Conservation (phyloP, 1,284 basidiomycete genomes). For the Butyriboletus regius region DNA sequence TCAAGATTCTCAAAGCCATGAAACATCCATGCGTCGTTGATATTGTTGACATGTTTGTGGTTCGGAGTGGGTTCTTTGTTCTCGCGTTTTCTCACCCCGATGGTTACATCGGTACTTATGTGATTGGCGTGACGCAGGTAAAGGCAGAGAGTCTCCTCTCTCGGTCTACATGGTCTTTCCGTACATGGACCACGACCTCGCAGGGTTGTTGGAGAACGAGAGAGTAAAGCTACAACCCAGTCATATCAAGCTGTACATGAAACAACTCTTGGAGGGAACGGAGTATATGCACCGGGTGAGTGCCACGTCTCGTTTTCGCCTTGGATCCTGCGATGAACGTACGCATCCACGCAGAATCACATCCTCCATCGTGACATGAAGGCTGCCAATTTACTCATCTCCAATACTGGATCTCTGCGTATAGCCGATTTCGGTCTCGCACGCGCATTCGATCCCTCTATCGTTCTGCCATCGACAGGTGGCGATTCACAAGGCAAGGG, state of each 20-base stretch:
- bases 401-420: slow-evolving; percentile 72
- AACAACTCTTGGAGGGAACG: slow-evolving; percentile 88
- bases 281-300: slow-evolving; percentile 86
- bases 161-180: slow-evolving; percentile 98
- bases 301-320: neutral
- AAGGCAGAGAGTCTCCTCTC: slow-evolving; percentile 54
- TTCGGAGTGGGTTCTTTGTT: slow-evolving; percentile 47
- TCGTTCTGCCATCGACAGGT: slow-evolving; percentile 31
- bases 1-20: slow-evolving; percentile 90
- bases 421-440: slow-evolving; percentile 98
- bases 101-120: slow-evolving; percentile 3
- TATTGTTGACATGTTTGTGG: slow-evolving; percentile 87
- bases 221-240: slow-evolving; percentile 73
- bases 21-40: slow-evolving; percentile 81
- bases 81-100: neutral
- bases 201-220: slow-evolving; percentile 86
- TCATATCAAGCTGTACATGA: slow-evolving; percentile 92
- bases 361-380: slow-evolving; percentile 99
- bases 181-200: slow-evolving; percentile 98
- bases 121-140: slow-evolving; percentile 37
- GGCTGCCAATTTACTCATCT: slow-evolving; percentile 92
- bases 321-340: slow-evolving; percentile 4
- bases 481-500: slow-evolving; percentile 28
- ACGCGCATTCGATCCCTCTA: slow-evolving; percentile 57
- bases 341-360: slow-evolving; percentile 60